Base-by-base conservation (phyloP, 2,329 filamentous ascomycete genomes). In the Phaeosphaeria sp. region DNA sequence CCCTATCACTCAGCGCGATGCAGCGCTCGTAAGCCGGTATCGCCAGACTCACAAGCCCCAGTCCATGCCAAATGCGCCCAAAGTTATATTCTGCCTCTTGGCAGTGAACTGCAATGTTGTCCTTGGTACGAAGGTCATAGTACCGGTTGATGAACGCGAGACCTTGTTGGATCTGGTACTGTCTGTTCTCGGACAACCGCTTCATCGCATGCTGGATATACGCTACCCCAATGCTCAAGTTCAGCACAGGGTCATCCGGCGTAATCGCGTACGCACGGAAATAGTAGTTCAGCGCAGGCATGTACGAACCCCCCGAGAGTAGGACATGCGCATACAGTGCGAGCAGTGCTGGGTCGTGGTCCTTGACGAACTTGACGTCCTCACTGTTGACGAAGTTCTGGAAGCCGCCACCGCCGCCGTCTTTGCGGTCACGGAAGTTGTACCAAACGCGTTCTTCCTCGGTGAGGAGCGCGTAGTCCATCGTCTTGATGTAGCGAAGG, bases 201-300 rank as follows among this genome's bases (percentile, higher is more conserved):
- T 98, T 97, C 71, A 97, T 85, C 0, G 91, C 89, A 74, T 95
- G 91, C 74, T 97, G 92, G 40, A 97, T 86, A 75, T 97, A 98
- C 27, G 89, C 68, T 2, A 75, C 60, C 8, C 89, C 93, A 22
- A 97, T 89, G 66, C 87, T 91, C 11, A 99, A 84, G 61, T 92
- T 90, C 62, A 97, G 86, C 68, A 91, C 87, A 0, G 90, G 85
- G 69, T 97, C 96, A 7, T 84, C 78, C 0, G 91, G 90, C 63
- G 93, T 89, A 2, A 97, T 79, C 1, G 91, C 86, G 54, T 79
- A 77, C 8, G 80, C 82, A 33, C 83, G 80, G 68, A 93, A 87
- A 72, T 96, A 96, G 80, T 97, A 98, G 66, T 91, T 93, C 33
- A 98, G 80, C 0, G 95, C 91, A 67, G 90, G 91, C 15, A 88